These are phyloP conservation scores for Scutellaria baicalensis DNA, from an alignment of 257 asterid genomes.

Conservation along the genomic window DNA sequence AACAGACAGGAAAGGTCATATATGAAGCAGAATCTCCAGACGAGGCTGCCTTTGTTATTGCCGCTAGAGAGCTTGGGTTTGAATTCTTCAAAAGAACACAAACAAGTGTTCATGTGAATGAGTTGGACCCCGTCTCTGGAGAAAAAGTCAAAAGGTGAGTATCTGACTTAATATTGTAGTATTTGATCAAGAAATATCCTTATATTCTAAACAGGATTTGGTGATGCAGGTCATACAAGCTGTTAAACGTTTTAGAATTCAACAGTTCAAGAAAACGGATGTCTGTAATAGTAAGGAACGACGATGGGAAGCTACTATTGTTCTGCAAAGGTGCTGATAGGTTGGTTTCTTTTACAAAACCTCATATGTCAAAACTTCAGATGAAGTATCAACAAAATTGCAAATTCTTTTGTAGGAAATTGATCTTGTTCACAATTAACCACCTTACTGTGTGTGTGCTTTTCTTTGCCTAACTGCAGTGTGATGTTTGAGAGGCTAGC, in stretches of 20 bases:
- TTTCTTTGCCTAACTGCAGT: constrained; percentile 24
- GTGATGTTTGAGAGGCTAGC: constrained; percentile 64
- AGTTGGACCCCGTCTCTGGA: constrained; percentile 46
- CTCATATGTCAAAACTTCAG: background rate
- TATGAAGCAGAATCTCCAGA: constrained; percentile 91
- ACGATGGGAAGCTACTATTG: constrained; percentile 51
- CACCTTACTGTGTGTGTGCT: background rate
- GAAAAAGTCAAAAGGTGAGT: constrained; percentile 48
- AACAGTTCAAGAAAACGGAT: constrained; percentile 67
- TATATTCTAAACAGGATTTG: background rate
- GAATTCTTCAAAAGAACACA: constrained; percentile 70
- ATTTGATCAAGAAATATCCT: background rate
- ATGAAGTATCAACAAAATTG: too few relatives aligned
- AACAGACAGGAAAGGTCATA: constrained; percentile 34
- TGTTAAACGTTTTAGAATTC: constrained; percentile 53
- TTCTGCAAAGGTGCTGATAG: constrained; percentile 82
- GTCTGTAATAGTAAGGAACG: constrained; percentile 62
- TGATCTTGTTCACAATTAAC: background rate
- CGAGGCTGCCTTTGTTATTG: constrained; percentile 77
- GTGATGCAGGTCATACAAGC: constrained; percentile 46
- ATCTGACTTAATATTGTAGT: background rate
- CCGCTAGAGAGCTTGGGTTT: constrained; percentile 71
- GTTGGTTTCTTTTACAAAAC: constrained; percentile 26
- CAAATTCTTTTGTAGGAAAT: background rate
- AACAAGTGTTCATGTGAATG: constrained; percentile 45